These are phyloP conservation scores for Kluyveromyces sp. DNA, from an alignment of 1,139 yeast genomes.

Conservation along the genomic window DNA sequence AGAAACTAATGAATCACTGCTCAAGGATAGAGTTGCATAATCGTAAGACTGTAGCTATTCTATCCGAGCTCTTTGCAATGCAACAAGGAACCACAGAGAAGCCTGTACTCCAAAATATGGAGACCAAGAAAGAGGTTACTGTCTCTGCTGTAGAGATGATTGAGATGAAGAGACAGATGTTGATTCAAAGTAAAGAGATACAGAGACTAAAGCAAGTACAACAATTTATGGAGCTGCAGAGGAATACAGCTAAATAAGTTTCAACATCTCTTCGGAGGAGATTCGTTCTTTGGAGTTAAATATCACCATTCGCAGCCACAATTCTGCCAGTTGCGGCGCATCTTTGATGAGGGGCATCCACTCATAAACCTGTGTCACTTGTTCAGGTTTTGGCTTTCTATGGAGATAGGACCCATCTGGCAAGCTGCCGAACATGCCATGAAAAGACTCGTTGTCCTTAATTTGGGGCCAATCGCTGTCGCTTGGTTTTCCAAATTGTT, in stretches of 20 bases:
- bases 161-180: conserved; percentile 15
- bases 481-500: conserved; percentile 64
- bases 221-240: conserved; percentile 20
- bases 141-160: neutral
- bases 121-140: neutral
- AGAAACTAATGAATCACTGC: too few species aligned
- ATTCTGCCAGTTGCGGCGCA: conserved; percentile 16
- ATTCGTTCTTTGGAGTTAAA: conserved; percentile 36
- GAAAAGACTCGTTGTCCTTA: conserved; percentile 34
- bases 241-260: conserved; percentile 5
- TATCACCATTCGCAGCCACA: conserved; percentile 35
- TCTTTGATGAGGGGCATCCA: conserved; percentile 36
- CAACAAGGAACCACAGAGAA: too few species aligned
- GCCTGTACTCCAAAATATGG: conserved; percentile 1
- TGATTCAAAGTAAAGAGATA: conserved; percentile 18
- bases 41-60: too few species aligned
- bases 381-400: conserved; percentile 8
- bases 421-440: conserved; percentile 31
- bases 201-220: conserved; percentile 17
- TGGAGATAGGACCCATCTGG: conserved; percentile 21
- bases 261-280: conserved; percentile 3
- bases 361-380: conserved; percentile 9
- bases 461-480: conserved; percentile 44
- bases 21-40: too few species aligned
- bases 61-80: too few species aligned